Conservation (phyloP, 129 eudicot species). For the carrot (Daucus carota) region DNA sequence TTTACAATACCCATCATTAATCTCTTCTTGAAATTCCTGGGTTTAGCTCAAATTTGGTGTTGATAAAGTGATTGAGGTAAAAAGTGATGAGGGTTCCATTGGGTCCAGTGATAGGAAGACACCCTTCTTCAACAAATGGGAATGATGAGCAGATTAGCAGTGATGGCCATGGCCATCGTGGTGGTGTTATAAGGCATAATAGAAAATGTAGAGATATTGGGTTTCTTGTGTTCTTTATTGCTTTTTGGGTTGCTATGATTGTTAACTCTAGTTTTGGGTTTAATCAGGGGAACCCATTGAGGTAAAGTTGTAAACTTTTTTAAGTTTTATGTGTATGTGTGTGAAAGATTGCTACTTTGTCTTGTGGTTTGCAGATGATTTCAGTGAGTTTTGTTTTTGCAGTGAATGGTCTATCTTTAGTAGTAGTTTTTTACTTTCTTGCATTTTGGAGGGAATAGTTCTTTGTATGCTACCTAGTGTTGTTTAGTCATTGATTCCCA, state of each 20-base stretch:
- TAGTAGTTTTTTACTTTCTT: slow-evolving; percentile 5
- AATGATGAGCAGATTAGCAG: slow-evolving; percentile 42
- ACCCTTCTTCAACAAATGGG: slow-evolving; percentile 43
- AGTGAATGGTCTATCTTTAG: neutral
- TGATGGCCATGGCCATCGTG: slow-evolving; percentile 17
- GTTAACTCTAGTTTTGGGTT: slow-evolving; percentile 92
- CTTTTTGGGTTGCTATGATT: slow-evolving; percentile 95
- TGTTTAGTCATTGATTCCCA: neutral
- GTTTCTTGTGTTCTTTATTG: slow-evolving; percentile 79
- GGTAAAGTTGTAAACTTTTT: slow-evolving; percentile 32
- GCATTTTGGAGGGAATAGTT: slow-evolving; percentile 7
- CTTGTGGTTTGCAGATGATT: neutral
- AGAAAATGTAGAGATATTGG: slow-evolving; percentile 91
- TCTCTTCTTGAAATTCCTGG: slow-evolving; percentile 10
- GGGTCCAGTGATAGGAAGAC: slow-evolving; percentile 78
- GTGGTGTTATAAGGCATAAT: slow-evolving; percentile 67
- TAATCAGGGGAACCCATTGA: slow-evolving; percentile 89
- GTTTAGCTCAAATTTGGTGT: slow-evolving; percentile 16
- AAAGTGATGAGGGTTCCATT: slow-evolving; percentile 53
- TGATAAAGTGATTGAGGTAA: neutral
- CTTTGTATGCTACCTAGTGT: neutral
- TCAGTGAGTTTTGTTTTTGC: neutral
- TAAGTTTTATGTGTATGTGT: neutral
- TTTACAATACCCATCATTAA: neutral
- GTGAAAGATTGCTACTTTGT: neutral